Conservation (phyloP, 108 stramenopile species). For the Ochromonas danica region DNA sequence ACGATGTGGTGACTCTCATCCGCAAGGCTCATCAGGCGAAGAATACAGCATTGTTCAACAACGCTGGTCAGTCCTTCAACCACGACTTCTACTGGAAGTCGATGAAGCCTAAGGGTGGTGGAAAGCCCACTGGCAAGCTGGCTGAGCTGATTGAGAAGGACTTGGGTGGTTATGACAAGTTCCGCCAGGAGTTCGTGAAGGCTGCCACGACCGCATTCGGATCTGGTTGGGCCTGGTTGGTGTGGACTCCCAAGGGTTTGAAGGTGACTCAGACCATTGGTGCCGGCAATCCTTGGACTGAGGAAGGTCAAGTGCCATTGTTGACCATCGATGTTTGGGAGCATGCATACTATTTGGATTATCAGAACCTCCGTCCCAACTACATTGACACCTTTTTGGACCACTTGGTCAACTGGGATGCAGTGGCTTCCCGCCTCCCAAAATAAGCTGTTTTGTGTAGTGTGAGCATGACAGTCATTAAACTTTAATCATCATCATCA, state of each 20-base stretch:
- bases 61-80: slow-evolving; percentile 68
- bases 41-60: slow-evolving; percentile 61
- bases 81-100: slow-evolving; percentile 75
- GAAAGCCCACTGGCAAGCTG: slow-evolving; percentile 57
- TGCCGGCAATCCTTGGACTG: slow-evolving; percentile 47
- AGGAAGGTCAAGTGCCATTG: slow-evolving; percentile 46
- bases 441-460: too few species aligned
- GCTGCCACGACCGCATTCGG: slow-evolving; percentile 52
- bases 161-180: slow-evolving; percentile 53
- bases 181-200: slow-evolving; percentile 43
- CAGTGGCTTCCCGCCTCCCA: too few species aligned
- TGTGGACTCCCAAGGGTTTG: slow-evolving; percentile 44
- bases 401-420: slow-evolving; percentile 20
- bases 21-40: neutral
- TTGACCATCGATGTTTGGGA: slow-evolving; percentile 62
- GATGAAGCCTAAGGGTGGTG: slow-evolving; percentile 61
- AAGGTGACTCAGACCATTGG: slow-evolving; percentile 41
- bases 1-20: slow-evolving; percentile 25
- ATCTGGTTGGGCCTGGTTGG: slow-evolving; percentile 57
- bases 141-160: slow-evolving; percentile 48
- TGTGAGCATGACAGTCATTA: too few species aligned
- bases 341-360: slow-evolving; percentile 63
- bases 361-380: slow-evolving; percentile 56
- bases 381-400: slow-evolving; percentile 25
- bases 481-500: too few species aligned